phyloP scores from a whole-genome alignment of 768 basidiomycete species.

The Hemileccinum rubropunctum region DNA sequence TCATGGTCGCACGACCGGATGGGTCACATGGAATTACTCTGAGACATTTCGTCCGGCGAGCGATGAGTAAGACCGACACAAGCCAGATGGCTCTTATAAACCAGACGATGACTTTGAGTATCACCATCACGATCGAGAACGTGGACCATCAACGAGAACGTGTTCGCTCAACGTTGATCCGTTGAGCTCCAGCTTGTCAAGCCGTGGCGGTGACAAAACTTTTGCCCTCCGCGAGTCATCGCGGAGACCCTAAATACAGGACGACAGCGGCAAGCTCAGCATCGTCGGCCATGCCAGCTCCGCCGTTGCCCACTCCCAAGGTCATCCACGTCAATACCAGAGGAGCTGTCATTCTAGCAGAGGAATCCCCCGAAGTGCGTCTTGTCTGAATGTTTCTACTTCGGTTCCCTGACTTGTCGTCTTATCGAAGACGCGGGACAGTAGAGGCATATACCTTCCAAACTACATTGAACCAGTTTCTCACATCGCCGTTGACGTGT shows the following conservation, averaged over 20 bases:
- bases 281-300: conserved; percentile 40
- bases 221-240: conserved; percentile 5
- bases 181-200: neutral
- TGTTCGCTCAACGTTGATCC: conserved; percentile 1
- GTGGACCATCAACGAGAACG: conserved; percentile 5
- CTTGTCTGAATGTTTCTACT: conserved; percentile 1
- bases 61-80: conserved; percentile 8
- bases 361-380: conserved; percentile 91
- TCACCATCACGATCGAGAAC: neutral
- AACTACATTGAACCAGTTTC: conserved; percentile 97
- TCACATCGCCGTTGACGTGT: conserved; percentile 94
- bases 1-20: conserved; percentile 5
- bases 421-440: conserved; percentile 74
- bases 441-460: conserved; percentile 94
- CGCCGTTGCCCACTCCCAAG: conserved; percentile 75
- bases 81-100: no score
- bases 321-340: conserved; percentile 94
- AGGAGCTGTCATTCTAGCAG: conserved; percentile 88
- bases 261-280: conserved; percentile 9
- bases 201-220: conserved; percentile 18
- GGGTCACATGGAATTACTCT: conserved; percentile 3
- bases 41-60: conserved; percentile 1
- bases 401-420: conserved; percentile 12
- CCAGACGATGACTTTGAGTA: no score
- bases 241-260: conserved; percentile 13